Evolutionary conservation across 2,329 filamentous ascomycete species (phyloP).

Genomic region (Ambrosiella cleistominuta): DNA sequence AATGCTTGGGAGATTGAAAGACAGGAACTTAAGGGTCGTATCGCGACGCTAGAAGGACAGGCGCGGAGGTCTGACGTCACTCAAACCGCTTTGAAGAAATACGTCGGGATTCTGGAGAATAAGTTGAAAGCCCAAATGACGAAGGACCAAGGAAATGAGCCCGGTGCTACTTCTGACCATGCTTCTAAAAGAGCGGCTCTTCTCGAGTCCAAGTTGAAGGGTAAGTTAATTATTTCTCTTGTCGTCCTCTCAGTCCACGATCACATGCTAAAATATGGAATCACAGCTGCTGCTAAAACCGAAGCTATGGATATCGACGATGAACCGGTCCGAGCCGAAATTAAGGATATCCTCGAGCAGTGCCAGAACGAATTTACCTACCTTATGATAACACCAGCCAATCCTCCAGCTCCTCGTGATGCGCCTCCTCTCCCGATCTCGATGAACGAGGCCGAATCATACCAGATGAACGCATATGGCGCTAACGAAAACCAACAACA

Average conservation of each 20-base stretch:
- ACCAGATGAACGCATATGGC: constrained; percentile 25
- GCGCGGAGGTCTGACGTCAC: constrained; percentile 70
- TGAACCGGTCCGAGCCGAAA: constrained; percentile 32
- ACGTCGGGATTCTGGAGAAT: constrained; percentile 74
- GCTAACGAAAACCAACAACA: not conserved
- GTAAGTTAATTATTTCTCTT: constrained; percentile 21
- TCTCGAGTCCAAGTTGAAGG: constrained; percentile 38
- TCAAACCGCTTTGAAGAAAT: constrained; percentile 77
- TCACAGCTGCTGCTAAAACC: constrained; percentile 14
- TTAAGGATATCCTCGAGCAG: constrained; percentile 45
- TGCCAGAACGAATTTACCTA: constrained; percentile 50
- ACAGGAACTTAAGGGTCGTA: constrained; percentile 96
- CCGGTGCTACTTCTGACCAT: constrained; percentile 28
- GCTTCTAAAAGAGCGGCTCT: constrained; percentile 29
- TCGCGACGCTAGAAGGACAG: constrained; percentile 85
- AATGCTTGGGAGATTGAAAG: constrained; percentile 99
- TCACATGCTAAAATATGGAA: constrained; percentile 5
- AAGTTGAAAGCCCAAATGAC: constrained; percentile 70
- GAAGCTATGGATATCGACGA: constrained; percentile 29
- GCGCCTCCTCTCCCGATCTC: constrained; percentile 33
- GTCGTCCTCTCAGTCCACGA: not conserved
- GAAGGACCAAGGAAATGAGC: constrained; percentile 42
- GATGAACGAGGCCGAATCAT: constrained; percentile 22
- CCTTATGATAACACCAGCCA: constrained; percentile 49
- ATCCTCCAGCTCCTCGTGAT: constrained; percentile 46